These are phyloP conservation scores for Glutinoglossum americanum DNA, from an alignment of 495 filamentous ascomycete species.

Conservation along the genomic window DNA sequence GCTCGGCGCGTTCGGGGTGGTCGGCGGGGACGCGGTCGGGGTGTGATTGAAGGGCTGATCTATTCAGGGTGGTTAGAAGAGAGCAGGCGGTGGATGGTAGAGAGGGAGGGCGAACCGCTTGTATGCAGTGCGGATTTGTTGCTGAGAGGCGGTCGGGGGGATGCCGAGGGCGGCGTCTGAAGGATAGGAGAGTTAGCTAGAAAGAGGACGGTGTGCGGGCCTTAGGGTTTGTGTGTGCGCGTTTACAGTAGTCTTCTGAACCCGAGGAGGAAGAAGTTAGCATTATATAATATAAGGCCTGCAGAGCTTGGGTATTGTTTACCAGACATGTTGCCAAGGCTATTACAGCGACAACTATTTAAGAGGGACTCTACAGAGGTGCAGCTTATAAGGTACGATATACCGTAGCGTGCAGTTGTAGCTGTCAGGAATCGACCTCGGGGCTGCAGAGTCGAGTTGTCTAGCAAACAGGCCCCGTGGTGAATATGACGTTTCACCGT, in stretches of 20 bases:
- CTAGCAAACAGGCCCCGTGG: too few species aligned
- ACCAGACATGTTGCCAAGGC: not conserved
- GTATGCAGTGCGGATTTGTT: conserved; percentile 86
- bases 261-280: not conserved
- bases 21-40: conserved; percentile 76
- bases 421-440: too few species aligned
- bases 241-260: not conserved
- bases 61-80: conserved; percentile 15
- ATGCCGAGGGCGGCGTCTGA: conserved; percentile 52
- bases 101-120: conserved; percentile 37
- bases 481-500: not conserved
- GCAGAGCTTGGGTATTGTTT: not conserved
- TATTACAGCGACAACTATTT: not conserved
- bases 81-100: not conserved
- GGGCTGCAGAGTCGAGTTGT: too few species aligned
- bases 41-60: conserved; percentile 82
- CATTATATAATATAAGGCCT: not conserved
- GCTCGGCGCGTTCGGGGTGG: conserved; percentile 59
- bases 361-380: not conserved
- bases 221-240: not conserved
- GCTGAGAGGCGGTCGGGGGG: conserved; percentile 45
- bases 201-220: not conserved
- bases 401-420: not conserved
- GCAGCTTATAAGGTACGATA: not conserved
- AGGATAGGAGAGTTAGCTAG: not conserved